phyloP scores from a whole-genome alignment of 2,329 filamentous ascomycete species.

The Fusarium humuli region DNA sequence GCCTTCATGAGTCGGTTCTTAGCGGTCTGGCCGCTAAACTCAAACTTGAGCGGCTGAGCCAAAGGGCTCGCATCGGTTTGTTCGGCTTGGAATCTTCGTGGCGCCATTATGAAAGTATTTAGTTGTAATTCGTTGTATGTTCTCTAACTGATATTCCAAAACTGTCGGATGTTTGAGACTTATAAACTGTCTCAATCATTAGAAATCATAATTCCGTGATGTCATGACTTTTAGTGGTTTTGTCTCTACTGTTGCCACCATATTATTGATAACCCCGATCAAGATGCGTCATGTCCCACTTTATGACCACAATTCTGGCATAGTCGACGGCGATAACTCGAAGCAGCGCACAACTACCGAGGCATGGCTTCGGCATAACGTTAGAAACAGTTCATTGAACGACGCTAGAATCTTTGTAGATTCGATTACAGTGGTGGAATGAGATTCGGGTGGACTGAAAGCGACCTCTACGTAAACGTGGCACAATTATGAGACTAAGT shows the following conservation, averaged over 20 bases:
- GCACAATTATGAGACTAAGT: background rate
- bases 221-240: constrained; percentile 15
- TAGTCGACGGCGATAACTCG: background rate
- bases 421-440: too few species aligned
- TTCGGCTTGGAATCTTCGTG: constrained; percentile 14
- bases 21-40: constrained; percentile 65
- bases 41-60: constrained; percentile 60
- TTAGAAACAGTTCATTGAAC: background rate
- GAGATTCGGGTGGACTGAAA: background rate
- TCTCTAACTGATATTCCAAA: too few species aligned
- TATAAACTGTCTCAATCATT: background rate
- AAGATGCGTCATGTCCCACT: constrained; percentile 29
- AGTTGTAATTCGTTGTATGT: background rate
- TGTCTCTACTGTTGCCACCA: background rate
- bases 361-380: background rate
- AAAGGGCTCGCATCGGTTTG: constrained; percentile 44
- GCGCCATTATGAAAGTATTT: constrained; percentile 8
- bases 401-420: constrained; percentile 4
- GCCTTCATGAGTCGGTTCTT: constrained; percentile 75
- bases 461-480: background rate
- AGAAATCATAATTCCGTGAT: constrained; percentile 12
- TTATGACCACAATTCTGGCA: background rate
- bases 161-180: background rate
- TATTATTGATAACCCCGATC: background rate
- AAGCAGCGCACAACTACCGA: constrained; percentile 6